Base-by-base conservation (phyloP, 164 flowering plant species). In the Taxillus chinensis region DNA sequence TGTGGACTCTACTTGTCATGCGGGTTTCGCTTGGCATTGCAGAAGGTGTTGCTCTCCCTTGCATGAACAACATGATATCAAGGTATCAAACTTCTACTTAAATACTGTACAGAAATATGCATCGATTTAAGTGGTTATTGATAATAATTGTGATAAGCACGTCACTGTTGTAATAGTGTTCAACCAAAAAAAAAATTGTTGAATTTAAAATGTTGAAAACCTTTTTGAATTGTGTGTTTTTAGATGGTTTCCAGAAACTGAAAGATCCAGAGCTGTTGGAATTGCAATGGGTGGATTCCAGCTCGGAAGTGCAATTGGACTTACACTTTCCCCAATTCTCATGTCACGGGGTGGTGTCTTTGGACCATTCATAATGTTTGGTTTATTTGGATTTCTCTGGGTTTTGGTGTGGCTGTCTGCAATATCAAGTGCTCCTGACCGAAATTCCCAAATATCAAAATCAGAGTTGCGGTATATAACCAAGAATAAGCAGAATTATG, bases 41-140 rank as follows among this genome's bases (percentile, higher is more conserved):
- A 1, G 99, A 90, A 82, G 99, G 97, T 8, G 99, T 90, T 41
- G 97, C 95, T 59, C 95, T 93, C 80, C 99, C 99, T 78, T 80
- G 90, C 79, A 93, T 93, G 99, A 93, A 93, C 84, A 86, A 89
- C 74, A 89, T 93, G 96, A 79, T 93, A 17, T 78, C 89, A 64
- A 90, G 96, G 99, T 93, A 76, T 38, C 54, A 8, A 41, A 45
- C 37, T 45, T 59, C 42, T 42, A 27, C 27, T 27, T 27, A 27
- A 27, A 27, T 27, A 27, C 27, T 27, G 27, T 27, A 27, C 27
- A 27, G 1, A 0, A 27, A 27, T 27, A 27, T 27, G 27, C 2
- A 2, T 27, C 2, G 27, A 27, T 27, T 27, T 27, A 27, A 27
- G 27, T 27, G 27, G 27, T 27, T 27, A 27, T 27, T 27, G 27